These are phyloP conservation scores for Carex sylvatica DNA, from an alignment of 202 grass and related monocot genomes.

Conservation along the genomic window DNA sequence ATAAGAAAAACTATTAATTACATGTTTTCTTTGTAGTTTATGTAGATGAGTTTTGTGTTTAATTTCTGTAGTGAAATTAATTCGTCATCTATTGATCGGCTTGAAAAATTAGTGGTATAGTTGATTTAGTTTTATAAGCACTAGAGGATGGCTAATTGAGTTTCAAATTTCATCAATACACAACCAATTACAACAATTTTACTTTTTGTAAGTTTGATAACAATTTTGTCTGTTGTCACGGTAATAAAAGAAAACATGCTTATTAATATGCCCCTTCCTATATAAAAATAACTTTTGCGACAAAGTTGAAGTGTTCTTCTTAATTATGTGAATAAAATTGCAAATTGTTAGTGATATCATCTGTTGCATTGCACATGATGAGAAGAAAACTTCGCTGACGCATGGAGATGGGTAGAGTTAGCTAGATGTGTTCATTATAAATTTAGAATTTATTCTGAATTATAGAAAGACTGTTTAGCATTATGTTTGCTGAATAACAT, in stretches of 20 bases:
- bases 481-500: not conserved
- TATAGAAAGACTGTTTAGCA: not conserved
- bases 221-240: not conserved
- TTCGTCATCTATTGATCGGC: not conserved
- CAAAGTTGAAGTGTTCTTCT: not conserved
- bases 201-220: not conserved
- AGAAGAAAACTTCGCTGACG: not conserved
- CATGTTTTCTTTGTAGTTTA: not conserved
- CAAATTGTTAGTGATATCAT: not conserved
- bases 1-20: not conserved
- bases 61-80: not conserved
- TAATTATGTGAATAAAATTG: not conserved
- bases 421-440: not conserved
- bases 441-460: not conserved
- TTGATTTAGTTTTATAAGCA: not conserved
- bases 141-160: not conserved
- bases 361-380: not conserved
- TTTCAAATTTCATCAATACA: not conserved
- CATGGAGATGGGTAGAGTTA: not conserved
- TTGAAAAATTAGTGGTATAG: not conserved
- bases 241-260: not conserved
- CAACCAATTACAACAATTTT: not conserved
- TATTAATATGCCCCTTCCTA: not conserved
- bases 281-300: not conserved
- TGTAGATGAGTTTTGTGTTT: not conserved